These are phyloP conservation scores for Lantana camara DNA, from an alignment of 257 asterid species.

Conservation along the genomic window DNA sequence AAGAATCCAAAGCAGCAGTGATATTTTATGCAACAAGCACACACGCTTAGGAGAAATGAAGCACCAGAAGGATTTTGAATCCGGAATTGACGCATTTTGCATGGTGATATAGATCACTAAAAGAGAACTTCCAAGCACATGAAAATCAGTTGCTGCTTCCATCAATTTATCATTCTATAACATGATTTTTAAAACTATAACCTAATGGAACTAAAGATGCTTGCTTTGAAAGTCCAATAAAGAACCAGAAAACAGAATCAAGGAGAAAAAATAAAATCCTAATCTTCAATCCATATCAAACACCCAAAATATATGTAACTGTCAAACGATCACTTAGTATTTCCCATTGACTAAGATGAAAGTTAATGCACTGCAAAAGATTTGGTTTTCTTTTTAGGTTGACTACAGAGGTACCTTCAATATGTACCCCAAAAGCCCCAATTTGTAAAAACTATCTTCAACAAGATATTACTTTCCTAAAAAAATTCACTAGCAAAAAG, in stretches of 20 bases:
- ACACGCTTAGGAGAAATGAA: not conserved
- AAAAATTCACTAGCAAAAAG: slow-evolving; percentile 8
- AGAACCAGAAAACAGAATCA: slow-evolving; percentile 1
- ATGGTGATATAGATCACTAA: not conserved
- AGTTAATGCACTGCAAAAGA: not conserved
- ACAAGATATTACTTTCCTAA: slow-evolving; percentile 20
- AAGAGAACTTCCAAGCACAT: slow-evolving; percentile 12
- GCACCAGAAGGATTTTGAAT: slow-evolving; percentile 5
- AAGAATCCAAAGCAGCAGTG: not conserved
- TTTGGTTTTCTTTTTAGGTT: not conserved
- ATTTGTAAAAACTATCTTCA: slow-evolving; percentile 13
- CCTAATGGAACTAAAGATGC: not conserved
- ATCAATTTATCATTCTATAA: not conserved
- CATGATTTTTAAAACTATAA: not conserved
- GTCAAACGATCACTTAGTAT: not conserved
- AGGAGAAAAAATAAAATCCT: not conserved
- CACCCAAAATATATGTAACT: not conserved
- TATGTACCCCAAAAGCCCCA: not conserved
- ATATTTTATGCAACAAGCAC: slow-evolving; percentile 5
- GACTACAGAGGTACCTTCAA: not conserved
- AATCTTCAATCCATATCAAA: not conserved
- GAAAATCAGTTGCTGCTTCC: not conserved
- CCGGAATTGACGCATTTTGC: not conserved
- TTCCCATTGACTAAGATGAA: not conserved
- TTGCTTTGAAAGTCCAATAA: slow-evolving; percentile 6